Conservation (phyloP, 192 early-diverging fungal species). For the Coemansia sp. region DNA sequence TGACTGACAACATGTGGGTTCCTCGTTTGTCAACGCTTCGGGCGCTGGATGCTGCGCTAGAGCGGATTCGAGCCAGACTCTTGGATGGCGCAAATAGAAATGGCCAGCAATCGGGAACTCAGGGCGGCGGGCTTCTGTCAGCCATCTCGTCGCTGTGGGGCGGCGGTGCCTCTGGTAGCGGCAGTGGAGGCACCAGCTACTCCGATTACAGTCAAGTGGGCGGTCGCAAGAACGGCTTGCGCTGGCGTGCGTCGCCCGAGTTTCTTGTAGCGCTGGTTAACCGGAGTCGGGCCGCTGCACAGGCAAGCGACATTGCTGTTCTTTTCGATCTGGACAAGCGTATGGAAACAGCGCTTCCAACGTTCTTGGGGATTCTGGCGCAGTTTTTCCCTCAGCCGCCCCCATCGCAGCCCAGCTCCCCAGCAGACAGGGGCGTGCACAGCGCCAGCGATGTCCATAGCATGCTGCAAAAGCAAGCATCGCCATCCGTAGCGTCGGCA, state of each 20-base stretch:
- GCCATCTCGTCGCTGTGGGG: slow-evolving; percentile 54
- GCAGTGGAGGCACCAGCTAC: slow-evolving; percentile 1
- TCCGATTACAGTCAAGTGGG: slow-evolving; percentile 5
- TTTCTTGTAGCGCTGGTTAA: slow-evolving; percentile 21
- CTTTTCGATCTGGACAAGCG: slow-evolving; percentile 15
- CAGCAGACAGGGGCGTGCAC: slow-evolving; percentile 19
- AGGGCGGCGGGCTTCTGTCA: slow-evolving; percentile 39
- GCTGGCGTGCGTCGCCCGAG: slow-evolving; percentile 49
- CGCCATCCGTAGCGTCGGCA: neutral
- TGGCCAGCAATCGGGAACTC: slow-evolving; percentile 8
- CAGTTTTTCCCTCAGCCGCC: slow-evolving; percentile 34
- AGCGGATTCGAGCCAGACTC: slow-evolving; percentile 19
- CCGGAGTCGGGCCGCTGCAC: slow-evolving; percentile 30
- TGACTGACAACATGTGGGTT: slow-evolving; percentile 32
- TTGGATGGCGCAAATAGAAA: slow-evolving; percentile 7
- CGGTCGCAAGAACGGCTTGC: slow-evolving; percentile 29
- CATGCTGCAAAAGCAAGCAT: neutral
- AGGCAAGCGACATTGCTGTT: slow-evolving; percentile 21
- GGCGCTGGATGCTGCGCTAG: slow-evolving; percentile 34
- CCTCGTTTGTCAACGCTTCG: slow-evolving; percentile 40
- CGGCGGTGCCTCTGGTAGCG: slow-evolving; percentile 6
- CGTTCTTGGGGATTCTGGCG: slow-evolving; percentile 30
- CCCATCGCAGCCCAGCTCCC: slow-evolving; percentile 31
- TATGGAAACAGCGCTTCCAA: slow-evolving; percentile 13
- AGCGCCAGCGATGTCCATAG: slow-evolving; percentile 7